phyloP scores from a whole-genome alignment of 2,329 filamentous ascomycete genomes.

The Rugonectria rugulosa region DNA sequence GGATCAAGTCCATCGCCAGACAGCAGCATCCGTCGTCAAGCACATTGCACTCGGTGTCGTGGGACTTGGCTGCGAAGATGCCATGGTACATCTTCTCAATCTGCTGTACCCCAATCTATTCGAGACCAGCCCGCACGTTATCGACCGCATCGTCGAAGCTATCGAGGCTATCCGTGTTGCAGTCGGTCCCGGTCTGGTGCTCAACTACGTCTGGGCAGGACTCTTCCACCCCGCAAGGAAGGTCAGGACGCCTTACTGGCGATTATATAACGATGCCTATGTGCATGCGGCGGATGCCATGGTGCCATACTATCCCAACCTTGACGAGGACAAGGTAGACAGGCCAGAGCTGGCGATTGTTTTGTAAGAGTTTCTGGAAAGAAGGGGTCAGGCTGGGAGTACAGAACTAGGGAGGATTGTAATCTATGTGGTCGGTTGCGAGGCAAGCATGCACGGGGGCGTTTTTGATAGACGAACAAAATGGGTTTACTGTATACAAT shows the following conservation, averaged over 20 bases:
- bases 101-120: slow-evolving; percentile 96
- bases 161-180: slow-evolving; percentile 96
- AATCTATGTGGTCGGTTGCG: slow-evolving; percentile 35
- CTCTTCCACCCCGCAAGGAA: slow-evolving; percentile 97
- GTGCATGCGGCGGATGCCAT: slow-evolving; percentile 93
- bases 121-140: slow-evolving; percentile 97
- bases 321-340: slow-evolving; percentile 81
- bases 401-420: slow-evolving; percentile 28
- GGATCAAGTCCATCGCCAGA: slow-evolving; percentile 97
- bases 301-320: slow-evolving; percentile 92
- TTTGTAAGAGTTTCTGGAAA: slow-evolving; percentile 61
- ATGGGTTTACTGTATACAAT: slow-evolving; percentile 29
- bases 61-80: slow-evolving; percentile 95
- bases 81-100: slow-evolving; percentile 97
- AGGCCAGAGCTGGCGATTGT: slow-evolving; percentile 85
- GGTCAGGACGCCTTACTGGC: slow-evolving; percentile 94
- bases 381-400: slow-evolving; percentile 5
- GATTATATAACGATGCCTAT: slow-evolving; percentile 96
- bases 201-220: slow-evolving; percentile 99
- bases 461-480: slow-evolving; percentile 40
- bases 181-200: slow-evolving; percentile 87
- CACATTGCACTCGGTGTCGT: slow-evolving; percentile 98
- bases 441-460: slow-evolving; percentile 39
- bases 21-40: slow-evolving; percentile 95
- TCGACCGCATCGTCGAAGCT: slow-evolving; percentile 96